phyloP scores from a whole-genome alignment of 1,139 yeast genomes.

The Zhuliangozyma parablackwelliae region DNA sequence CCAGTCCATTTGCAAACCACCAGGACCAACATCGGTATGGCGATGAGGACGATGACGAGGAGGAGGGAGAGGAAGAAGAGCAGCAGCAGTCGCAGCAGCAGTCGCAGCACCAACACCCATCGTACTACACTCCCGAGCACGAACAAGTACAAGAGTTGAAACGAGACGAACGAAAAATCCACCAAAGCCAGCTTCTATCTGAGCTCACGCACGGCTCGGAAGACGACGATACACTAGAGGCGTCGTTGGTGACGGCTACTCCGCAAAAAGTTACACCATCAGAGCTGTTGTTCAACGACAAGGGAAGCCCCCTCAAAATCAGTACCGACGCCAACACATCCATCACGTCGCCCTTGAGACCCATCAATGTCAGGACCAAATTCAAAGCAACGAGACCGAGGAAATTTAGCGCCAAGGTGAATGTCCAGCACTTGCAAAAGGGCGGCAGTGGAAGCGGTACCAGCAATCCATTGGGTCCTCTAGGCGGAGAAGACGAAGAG shows the following conservation, averaged over 20 bases:
- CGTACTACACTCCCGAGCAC: conserved; percentile 15
- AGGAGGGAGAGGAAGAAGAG: conserved; percentile 10
- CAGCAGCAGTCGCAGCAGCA: conserved; percentile 5
- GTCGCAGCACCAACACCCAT: neutral
- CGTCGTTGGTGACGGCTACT: conserved; percentile 16
- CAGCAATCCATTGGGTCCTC: conserved; percentile 39
- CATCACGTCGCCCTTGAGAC: conserved; percentile 28
- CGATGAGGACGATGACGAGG: conserved; percentile 14
- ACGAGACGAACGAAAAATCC: conserved; percentile 32
- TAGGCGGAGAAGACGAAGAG: conserved; percentile 22
- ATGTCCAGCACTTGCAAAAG: conserved; percentile 27
- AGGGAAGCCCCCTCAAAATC: conserved; percentile 31
- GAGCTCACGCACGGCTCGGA: conserved; percentile 34
- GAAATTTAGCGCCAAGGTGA: conserved; percentile 27
- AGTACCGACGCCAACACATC: conserved; percentile 4
- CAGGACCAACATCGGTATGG: conserved; percentile 15
- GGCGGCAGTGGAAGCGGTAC: conserved; percentile 5
- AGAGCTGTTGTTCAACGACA: conserved; percentile 33
- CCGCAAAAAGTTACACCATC: conserved; percentile 16
- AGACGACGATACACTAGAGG: conserved; percentile 18
- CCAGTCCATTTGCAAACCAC: conserved; percentile 7
- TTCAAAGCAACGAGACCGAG: conserved; percentile 47
- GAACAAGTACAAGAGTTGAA: conserved; percentile 33
- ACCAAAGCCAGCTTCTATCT: conserved; percentile 30
- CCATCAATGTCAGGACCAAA: conserved; percentile 18